Evolutionary conservation across 176 grass and related monocot species (phyloP), one percentile per base, ranked within the genome.

Genomic region (Leersia perrieri): DNA sequence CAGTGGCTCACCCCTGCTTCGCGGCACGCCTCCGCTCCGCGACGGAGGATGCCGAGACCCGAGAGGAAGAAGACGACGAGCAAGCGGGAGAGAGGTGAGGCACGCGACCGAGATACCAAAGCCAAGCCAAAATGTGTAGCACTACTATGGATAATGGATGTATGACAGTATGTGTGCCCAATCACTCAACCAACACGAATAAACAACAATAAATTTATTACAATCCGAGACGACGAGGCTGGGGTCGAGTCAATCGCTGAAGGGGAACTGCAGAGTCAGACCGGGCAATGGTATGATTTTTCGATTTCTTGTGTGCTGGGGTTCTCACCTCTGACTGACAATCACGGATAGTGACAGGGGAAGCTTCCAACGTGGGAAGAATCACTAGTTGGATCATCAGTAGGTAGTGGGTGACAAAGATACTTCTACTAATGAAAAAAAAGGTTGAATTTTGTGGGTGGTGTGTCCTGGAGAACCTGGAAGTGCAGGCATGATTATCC

Each of bases 181-280:
- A 58, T n/a, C 53, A 58, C 53, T 58, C 53, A 58, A 58, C 53
- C 53, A 58, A 58, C 53, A 2, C 2, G 0, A 58, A 25, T n/a
- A 58, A 3, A 38, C 35, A 38, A n/a, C 49, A 58, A 58, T 25
- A 58, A 11, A 58, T 25, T 53, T 53, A n/a, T n/a, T n/a, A n/a
- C 35, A 38, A 38, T 7, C 35, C 35, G n/a, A n/a, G n/a, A 38
- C 7, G 22, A 25, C 26, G 18, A 23, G 10, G 61, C 40, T 8
- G 47, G 25, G 47, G 87, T 85, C 87, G 77, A 89, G 82, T 81
- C 87, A 89, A 85, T 41, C 22, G 26, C 27, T 32, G 31, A 23
- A 38, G 42, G 32, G 12, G 61, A 5, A 15, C 16, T 57, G 60
- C 35, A 3, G 13, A 26, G n/a, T 35, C 13, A 41, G 44, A 55